Percentiles rank a stretch among this genome's conserved stretches.
phyloP scores from a whole-genome alignment of 2,329 filamentous ascomycete genomes.

The Trichoderma simmonsii region DNA sequence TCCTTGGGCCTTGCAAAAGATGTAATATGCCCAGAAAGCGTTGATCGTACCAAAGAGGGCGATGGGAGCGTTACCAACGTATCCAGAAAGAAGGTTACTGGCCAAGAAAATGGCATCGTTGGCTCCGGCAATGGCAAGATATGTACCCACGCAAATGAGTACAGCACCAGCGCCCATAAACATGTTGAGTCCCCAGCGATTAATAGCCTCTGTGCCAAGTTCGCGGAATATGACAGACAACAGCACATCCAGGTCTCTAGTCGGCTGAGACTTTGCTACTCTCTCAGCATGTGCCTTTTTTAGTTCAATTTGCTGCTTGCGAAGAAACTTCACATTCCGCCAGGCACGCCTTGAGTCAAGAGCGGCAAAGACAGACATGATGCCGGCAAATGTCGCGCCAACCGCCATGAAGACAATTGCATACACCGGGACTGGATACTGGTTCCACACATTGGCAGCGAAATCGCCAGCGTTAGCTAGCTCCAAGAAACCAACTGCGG shows the following conservation, averaged over 20 bases:
- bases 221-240: constrained; percentile 47
- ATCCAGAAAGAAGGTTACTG: constrained; percentile 54
- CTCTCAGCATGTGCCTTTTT: constrained; percentile 22
- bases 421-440: constrained; percentile 46
- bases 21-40: constrained; percentile 44
- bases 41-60: constrained; percentile 50
- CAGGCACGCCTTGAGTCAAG: constrained; percentile 43
- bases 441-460: constrained; percentile 56
- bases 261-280: constrained; percentile 5
- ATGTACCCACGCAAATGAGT: constrained; percentile 49
- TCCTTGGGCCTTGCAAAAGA: constrained; percentile 39
- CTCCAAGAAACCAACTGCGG: constrained; percentile 49
- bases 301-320: constrained; percentile 38
- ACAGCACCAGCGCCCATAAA: constrained; percentile 49
- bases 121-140: constrained; percentile 52
- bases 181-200: constrained; percentile 50
- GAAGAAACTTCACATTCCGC: constrained; percentile 45
- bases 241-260: constrained; percentile 33
- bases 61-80: constrained; percentile 51
- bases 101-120: constrained; percentile 40
- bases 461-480: constrained; percentile 56
- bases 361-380: constrained; percentile 45
- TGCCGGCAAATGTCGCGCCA: constrained; percentile 46
- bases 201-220: constrained; percentile 48
- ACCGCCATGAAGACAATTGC: constrained; percentile 51